phyloP scores from a whole-genome alignment of 345 rosid genomes.

The Salix viminalis region DNA sequence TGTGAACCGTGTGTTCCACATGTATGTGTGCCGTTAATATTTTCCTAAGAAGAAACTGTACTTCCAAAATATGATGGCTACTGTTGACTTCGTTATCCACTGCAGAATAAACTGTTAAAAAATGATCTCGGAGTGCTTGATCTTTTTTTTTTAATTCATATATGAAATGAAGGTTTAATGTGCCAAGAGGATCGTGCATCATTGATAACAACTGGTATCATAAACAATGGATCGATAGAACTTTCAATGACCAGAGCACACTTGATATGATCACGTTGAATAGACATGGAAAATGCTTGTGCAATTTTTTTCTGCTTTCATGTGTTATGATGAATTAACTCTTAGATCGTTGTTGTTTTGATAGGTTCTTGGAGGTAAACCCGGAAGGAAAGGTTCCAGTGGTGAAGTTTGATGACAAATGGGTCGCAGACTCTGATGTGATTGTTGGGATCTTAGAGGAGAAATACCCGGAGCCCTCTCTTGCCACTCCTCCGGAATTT shows the following conservation, averaged over 20 bases:
- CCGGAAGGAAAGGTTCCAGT: constrained; percentile 87
- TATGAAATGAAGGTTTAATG: not conserved
- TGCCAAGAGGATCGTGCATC: not conserved
- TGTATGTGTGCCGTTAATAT: not conserved
- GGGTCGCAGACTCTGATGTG: constrained; percentile 85
- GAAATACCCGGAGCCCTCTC: constrained; percentile 75
- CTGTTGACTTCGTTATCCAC: not conserved
- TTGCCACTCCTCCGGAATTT: constrained; percentile 55
- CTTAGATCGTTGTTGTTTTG: not conserved
- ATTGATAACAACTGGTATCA: not conserved
- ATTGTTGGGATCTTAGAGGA: constrained; percentile 74
- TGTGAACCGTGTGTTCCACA: not conserved
- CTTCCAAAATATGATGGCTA: not conserved
- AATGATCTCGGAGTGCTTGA: not conserved
- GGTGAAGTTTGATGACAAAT: constrained; percentile 65
- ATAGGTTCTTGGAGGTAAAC: constrained; percentile 73
- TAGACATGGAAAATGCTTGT: not conserved
- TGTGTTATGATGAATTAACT: not conserved
- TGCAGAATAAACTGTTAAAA: not conserved
- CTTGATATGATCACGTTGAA: not conserved
- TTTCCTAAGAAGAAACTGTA: not conserved
- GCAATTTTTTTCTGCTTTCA: not conserved
- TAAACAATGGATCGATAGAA: not conserved
- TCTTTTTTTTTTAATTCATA: not conserved
- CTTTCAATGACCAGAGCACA: not conserved